Base-by-base conservation (phyloP, 768 basidiomycete species). In the Crepidotus variabilis region DNA sequence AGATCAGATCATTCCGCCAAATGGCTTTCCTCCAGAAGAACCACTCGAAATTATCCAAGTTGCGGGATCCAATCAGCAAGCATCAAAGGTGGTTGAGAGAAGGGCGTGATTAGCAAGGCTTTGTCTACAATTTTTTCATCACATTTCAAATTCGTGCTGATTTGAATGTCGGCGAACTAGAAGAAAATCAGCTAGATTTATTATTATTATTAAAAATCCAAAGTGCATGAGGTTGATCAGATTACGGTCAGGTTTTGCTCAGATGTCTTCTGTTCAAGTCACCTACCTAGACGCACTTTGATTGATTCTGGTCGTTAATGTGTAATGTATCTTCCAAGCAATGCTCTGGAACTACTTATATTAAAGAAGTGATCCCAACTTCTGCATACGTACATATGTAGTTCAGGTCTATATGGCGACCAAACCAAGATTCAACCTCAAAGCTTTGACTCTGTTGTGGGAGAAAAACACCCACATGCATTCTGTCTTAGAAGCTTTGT, bases 361-460 rank as follows among this genome's bases (percentile, higher is more conserved):
- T 49, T 13, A 87, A 86, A 86, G 84, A 9, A 83, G 86, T 63
- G 87, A 88, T 61, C 76, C 79, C 0, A 64, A 79, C 2, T 81
- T 76, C 89, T 14, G 81, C 85, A 14, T 67, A 71, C 1, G n/a
- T n/a, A n/a, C n/a, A n/a, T n/a, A n/a, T n/a, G n/a, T n/a, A n/a
- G n/a, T n/a, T n/a, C n/a, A n/a, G 80, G 80, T 0, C 68, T 82
- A 21, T 72, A 83, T 18, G 72, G 83, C 61, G 88, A 89, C 65
- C 86, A 86, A 65, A 88, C 87, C 81, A 78, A 54, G 36, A 72
- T 63, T 61, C 61, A 8, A 18, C 6, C 20, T 48, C 14, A 46
- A 13, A 21, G 45, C 54, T 35, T 28, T 24, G 14, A 36, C 14
- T 46, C 22, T 45, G 2, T 47, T 13, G n/a, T 23, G n/a, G n/a